Conservation (phyloP, 2,329 filamentous ascomycete species). For the Pseudogymnoascus sp. region DNA sequence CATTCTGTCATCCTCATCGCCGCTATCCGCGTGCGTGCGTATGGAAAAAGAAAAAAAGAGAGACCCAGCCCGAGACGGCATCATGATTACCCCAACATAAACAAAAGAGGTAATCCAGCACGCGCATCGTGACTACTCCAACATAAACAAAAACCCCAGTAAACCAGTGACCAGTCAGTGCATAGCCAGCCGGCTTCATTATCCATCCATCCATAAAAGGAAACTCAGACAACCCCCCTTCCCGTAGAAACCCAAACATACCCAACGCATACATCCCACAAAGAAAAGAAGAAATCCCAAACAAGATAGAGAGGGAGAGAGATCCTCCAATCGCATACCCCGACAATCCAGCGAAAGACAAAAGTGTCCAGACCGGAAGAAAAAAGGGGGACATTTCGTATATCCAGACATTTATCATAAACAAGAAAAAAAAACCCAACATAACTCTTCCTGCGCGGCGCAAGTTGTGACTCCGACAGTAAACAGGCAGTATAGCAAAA, state of each 20-base stretch:
- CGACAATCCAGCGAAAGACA: neutral
- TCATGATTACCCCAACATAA: too few relatives aligned
- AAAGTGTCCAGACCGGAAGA: neutral
- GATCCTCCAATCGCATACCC: neutral
- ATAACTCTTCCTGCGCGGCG: neutral
- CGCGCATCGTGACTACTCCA: neutral
- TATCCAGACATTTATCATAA: conserved; percentile 2
- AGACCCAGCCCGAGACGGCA: too few relatives aligned
- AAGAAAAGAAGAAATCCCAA: neutral
- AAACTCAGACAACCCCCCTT: neutral
- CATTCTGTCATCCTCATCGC: too few relatives aligned
- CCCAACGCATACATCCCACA: neutral
- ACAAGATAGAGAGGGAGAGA: neutral
- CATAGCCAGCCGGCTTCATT: too few relatives aligned
- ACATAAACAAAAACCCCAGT: neutral
- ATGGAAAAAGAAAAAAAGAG: too few relatives aligned
- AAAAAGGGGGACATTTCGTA: neutral
- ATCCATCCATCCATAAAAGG: neutral
- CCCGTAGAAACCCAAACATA: neutral
- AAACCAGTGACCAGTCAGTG: too few relatives aligned
- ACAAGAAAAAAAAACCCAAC: neutral
- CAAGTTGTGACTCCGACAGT: neutral
- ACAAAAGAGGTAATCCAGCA: too few relatives aligned
- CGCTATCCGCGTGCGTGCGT: too few relatives aligned
- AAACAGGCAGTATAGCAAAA: neutral